These are phyloP conservation scores for Cladophialophora immunda DNA, from an alignment of 2,329 filamentous ascomycete genomes.

Conservation along the genomic window DNA sequence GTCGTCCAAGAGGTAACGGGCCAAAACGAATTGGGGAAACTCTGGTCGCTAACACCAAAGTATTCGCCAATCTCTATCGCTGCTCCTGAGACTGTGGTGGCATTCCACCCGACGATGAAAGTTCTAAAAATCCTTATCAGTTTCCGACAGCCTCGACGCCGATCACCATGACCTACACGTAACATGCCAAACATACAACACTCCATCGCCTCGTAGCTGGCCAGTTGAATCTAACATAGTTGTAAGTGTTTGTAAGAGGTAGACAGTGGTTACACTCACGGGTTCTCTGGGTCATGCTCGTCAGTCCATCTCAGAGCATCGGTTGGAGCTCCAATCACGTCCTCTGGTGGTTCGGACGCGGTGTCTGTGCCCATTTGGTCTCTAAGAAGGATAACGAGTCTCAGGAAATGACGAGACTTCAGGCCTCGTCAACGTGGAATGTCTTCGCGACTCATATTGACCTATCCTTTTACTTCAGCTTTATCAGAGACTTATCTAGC, in stretches of 20 bases:
- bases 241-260: neutral
- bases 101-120: slow-evolving; percentile 3
- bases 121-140: neutral
- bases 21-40: slow-evolving; percentile 52
- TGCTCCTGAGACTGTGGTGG: neutral
- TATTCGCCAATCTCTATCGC: neutral
- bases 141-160: neutral
- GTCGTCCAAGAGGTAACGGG: slow-evolving; percentile 52
- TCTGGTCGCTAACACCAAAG: neutral
- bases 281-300: slow-evolving; percentile 6
- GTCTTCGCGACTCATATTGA: neutral
- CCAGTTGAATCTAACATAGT: neutral
- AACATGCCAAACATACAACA: neutral
- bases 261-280: neutral
- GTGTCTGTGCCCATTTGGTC: neutral
- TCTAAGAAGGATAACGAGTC: neutral
- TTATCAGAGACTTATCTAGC: neutral
- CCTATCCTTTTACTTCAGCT: neutral
- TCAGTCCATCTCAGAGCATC: neutral
- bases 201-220: neutral
- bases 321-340: neutral
- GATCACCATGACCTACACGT: neutral
- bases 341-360: neutral
- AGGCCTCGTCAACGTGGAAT: neutral
- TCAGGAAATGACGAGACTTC: neutral